Percentiles rank a stretch among this genome's conserved stretches.
These are phyloP conservation scores for Solanum pennellii DNA, from an alignment of 257 asterid species.

Conservation along the genomic window DNA sequence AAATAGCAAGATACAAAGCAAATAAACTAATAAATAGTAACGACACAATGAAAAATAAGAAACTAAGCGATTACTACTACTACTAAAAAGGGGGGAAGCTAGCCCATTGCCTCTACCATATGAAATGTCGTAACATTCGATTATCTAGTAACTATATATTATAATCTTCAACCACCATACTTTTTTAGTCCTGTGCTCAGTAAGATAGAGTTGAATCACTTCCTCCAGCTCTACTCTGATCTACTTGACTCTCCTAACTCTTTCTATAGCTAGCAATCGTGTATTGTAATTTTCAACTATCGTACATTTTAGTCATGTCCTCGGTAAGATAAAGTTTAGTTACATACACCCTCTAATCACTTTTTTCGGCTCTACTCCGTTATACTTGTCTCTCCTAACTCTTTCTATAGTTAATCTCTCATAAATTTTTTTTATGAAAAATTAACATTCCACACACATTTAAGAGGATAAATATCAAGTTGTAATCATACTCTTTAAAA, in stretches of 20 bases:
- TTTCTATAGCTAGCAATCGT: not conserved
- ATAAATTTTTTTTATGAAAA: not conserved
- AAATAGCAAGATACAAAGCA: not conserved
- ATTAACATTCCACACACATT: too few species aligned
- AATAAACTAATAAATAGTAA: too few species aligned
- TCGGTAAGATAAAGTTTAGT: not conserved
- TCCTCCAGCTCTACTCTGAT: not conserved
- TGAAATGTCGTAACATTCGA: not conserved
- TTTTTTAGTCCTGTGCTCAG: not conserved
- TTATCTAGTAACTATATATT: not conserved
- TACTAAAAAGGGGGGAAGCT: not conserved
- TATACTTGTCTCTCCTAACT: not conserved
- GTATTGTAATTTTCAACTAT: too few species aligned
- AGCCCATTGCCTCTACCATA: not conserved
- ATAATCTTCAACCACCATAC: accelerated
- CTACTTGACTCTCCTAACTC: too few species aligned
- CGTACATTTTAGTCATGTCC: too few species aligned
- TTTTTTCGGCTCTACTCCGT: too few species aligned
- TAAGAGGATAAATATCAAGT: too few species aligned
- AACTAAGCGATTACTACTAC: not conserved
- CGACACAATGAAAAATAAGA: not conserved
- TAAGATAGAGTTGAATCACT: not conserved
- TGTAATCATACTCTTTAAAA: too few species aligned
- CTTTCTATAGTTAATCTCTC: not conserved
- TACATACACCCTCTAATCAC: not conserved